Percentiles rank a stretch among this genome's conserved stretches.
These are phyloP conservation scores for Stephanodiscus minutulus DNA, from an alignment of 108 stramenopile genomes.

Conservation along the genomic window DNA sequence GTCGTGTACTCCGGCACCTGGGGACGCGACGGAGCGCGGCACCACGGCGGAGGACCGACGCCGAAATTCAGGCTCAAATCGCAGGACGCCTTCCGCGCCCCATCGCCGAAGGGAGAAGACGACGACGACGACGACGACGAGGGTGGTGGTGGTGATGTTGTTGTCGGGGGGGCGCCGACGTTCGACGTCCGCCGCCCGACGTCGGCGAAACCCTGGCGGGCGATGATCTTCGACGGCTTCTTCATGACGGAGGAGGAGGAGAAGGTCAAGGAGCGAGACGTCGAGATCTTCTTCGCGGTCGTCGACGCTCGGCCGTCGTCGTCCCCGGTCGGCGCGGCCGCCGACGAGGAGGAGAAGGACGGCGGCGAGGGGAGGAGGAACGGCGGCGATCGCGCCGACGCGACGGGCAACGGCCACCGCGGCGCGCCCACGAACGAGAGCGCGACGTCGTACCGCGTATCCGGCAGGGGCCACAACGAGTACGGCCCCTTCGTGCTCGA, in stretches of 20 bases:
- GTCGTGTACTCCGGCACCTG: constrained; percentile 48
- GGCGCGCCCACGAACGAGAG: background rate
- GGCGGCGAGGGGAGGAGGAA: background rate
- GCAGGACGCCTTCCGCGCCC: constrained; percentile 19
- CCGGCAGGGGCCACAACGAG: constrained; percentile 48
- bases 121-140: background rate
- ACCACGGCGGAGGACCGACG: constrained; percentile 2
- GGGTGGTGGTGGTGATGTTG: background rate
- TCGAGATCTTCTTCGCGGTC: constrained; percentile 34
- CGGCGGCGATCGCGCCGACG: too few relatives aligned
- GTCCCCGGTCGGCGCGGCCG: too few relatives aligned
- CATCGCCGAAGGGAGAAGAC: background rate
- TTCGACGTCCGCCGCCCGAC: constrained; percentile 37
- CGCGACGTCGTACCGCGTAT: constrained; percentile 8
- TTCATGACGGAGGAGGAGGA: constrained; percentile 27
- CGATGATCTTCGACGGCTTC: constrained; percentile 52
- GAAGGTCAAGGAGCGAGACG: constrained; percentile 51
- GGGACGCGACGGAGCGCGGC: background rate
- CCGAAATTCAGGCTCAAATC: constrained; percentile 47
- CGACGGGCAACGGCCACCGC: background rate
- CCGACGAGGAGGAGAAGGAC: background rate
- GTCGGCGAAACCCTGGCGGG: constrained; percentile 10
- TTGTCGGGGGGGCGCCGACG: background rate
- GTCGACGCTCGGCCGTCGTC: background rate
- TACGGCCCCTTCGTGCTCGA: constrained; percentile 44